These are phyloP conservation scores for Mortierella claussenii DNA, from an alignment of 192 early-diverging fungal genomes.

Conservation along the genomic window DNA sequence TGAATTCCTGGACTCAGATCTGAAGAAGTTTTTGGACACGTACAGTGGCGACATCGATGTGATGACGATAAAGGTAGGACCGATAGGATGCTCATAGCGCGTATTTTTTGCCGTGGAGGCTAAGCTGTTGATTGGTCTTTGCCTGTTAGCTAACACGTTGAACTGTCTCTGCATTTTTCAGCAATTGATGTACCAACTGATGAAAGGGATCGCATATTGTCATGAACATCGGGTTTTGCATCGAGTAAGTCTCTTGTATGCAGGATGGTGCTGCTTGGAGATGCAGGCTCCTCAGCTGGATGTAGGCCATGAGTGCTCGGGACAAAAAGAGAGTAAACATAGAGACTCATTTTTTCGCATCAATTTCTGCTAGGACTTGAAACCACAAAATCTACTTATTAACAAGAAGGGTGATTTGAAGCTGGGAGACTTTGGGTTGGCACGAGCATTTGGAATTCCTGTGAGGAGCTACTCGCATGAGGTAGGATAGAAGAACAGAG, in stretches of 20 bases:
- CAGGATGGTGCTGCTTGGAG: too few species aligned
- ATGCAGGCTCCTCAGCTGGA: too few species aligned
- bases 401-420: conserved; percentile 89
- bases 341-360: background rate
- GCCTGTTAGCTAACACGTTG: background rate
- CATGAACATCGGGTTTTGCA: conserved; percentile 97
- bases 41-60: conserved; percentile 85
- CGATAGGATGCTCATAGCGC: background rate
- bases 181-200: conserved; percentile 97
- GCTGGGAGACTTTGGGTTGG: conserved; percentile 95
- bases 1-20: conserved; percentile 97
- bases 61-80: conserved; percentile 82
- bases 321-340: background rate
- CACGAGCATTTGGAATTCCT: conserved; percentile 98
- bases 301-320: background rate
- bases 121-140: too few species aligned
- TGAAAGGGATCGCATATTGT: conserved; percentile 96
- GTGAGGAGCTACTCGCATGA: conserved; percentile 88
- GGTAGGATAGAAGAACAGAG: conserved; percentile 40
- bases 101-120: too few species aligned
- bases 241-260: conserved; percentile 69
- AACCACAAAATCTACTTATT: conserved; percentile 94
- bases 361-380: conserved; percentile 69
- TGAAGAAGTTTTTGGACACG: conserved; percentile 98
- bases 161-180: conserved; percentile 30